These are phyloP conservation scores for Termitomyces sp. DNA, from an alignment of 768 basidiomycete species.

Conservation along the genomic window DNA sequence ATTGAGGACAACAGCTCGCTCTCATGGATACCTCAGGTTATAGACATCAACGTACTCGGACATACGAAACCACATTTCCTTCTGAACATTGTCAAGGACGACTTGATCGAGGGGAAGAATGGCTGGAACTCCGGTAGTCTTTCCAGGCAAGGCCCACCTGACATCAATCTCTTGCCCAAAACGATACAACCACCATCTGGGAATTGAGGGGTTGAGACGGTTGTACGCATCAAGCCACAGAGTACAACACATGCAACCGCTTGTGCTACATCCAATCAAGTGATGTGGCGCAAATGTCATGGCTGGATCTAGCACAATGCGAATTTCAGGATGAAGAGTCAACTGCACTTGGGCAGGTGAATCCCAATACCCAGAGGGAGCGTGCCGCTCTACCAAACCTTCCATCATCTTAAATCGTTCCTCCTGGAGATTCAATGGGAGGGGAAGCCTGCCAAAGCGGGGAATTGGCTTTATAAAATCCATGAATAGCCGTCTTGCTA, in stretches of 20 bases:
- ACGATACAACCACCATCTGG: not conserved
- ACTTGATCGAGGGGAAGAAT: not conserved
- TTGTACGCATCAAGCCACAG: not conserved
- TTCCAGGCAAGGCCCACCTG: not conserved
- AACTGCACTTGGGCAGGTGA: not conserved
- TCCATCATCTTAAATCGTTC: not conserved
- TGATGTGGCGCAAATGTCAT: not conserved
- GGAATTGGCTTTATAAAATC: not conserved
- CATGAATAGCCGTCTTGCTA: not conserved
- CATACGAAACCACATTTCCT: not conserved
- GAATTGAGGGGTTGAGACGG: not conserved
- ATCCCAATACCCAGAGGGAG: not conserved
- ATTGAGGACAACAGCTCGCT: too few relatives aligned
- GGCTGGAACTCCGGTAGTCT: not conserved
- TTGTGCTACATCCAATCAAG: not conserved
- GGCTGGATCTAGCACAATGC: not conserved
- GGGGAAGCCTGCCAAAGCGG: not conserved
- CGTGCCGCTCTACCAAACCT: not conserved
- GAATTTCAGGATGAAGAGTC: not conserved
- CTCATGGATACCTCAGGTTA: not conserved
- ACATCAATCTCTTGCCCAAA: not conserved
- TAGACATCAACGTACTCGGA: not conserved
- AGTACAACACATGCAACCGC: not conserved
- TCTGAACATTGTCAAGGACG: not conserved
- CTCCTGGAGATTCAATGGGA: not conserved